Conservation (phyloP, 2,329 filamentous ascomycete genomes). For the Fusarium luffae region DNA sequence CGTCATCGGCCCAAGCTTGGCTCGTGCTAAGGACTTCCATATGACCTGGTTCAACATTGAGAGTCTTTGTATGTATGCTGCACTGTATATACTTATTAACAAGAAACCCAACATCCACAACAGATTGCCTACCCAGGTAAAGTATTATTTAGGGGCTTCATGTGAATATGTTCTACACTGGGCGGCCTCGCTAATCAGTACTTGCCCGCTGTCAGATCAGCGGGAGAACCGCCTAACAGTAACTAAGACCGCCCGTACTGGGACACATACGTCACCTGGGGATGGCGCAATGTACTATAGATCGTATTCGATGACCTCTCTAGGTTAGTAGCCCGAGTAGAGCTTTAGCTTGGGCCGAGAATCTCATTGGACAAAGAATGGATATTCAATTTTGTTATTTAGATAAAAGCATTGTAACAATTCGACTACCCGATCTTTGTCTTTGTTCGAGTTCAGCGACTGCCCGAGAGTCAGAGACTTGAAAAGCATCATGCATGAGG, state of each 20-base stretch:
- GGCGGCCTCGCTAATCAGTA: constrained; percentile 33
- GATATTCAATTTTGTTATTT: not conserved
- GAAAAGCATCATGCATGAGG: not conserved
- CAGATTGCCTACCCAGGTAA: not conserved
- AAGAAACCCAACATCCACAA: not conserved
- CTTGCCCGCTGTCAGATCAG: constrained; percentile 26
- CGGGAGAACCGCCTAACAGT: not conserved
- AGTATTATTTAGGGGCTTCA: not conserved
- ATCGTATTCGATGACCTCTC: constrained; percentile 3
- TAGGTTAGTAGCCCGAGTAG: not conserved
- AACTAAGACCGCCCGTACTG: not conserved
- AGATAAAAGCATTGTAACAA: not conserved
- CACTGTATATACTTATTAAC: not conserved
- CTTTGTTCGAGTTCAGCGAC: not conserved
- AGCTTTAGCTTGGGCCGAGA: not conserved
- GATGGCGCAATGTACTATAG: constrained; percentile 10
- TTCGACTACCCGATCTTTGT: not conserved
- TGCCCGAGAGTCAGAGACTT: not conserved
- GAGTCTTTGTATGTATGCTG: not conserved
- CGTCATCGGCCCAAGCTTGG: constrained; percentile 9
- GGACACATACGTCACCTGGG: constrained; percentile 9
- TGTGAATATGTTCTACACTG: not conserved
- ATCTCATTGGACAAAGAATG: not conserved
- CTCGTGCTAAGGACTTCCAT: constrained; percentile 5
- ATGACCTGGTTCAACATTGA: not conserved